Base-by-base conservation (phyloP, 106 monocot species). In the Cymbidium sinense region DNA sequence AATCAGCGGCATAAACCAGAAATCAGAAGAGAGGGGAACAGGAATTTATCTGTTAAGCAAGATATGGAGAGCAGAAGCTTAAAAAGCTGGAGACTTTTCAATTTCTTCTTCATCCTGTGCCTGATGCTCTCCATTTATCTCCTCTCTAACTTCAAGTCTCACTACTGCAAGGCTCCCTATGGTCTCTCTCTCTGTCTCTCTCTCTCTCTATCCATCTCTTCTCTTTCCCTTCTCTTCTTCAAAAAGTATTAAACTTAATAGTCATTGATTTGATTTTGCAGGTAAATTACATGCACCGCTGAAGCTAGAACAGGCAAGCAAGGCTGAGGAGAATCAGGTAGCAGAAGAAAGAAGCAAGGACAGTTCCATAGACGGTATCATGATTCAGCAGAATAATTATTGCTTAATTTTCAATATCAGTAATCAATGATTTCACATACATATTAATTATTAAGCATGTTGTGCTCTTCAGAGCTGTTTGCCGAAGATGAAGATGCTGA, bases 401-500 rank as follows among this genome's bases (percentile, higher is more conserved):
- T 17, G n/a, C n/a, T n/a, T n/a, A n/a, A n/a, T n/a, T 43, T 28
- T 75, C 30, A 51, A 58, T 35, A 5, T 0, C 30, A 76, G 4
- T 25, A 27, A 23, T 51, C 44, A 47, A 50, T 47, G 50, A 27
- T 37, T 35, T 74, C 25, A 36, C n/a, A 50, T 7, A 21, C 50
- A 50, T 19, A 31, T 19, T 34, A 27, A 55, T 30, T 19, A 31
- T 19, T 34, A 27, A 55, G 19, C 1, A 7, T 64, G 17, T 28
- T 77, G 37, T 61, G 64, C 1, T 18, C 58, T 50, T 65, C 33
- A 33, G 15, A 41, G 12, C 19, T 9, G 19, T 79, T 55, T 50
- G 23, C 50, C 54, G 79, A 79, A 11, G 79, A 79, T 28, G 79
- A 79, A 52, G 79, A 79, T 31, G 76, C 55, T 31, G 79, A 79